Base-by-base conservation (phyloP, 805 yeast genomes). In the Wickerhamomyces hampshirensis region DNA sequence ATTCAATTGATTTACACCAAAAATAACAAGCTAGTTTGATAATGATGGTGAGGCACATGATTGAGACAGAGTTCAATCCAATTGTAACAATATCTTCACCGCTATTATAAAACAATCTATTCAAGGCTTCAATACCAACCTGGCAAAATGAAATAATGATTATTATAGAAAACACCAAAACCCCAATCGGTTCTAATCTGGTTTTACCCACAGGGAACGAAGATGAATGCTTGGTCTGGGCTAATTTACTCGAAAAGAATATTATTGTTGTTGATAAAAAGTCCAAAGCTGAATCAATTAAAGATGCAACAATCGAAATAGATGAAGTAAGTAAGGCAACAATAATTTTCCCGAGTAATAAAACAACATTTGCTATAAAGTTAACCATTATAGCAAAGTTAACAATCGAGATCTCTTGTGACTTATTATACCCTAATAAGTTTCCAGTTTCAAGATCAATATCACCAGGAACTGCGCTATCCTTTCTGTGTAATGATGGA, bases 171-270 rank as follows among this genome's bases (percentile, higher is more conserved):
- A 84, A 84, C 2, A 84, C 76, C 39, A 84, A 65, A 13, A 84
- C 82, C 0, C 94, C 93, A 38, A 84, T 67, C 1, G 94, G 94
- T 52, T 84, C 93, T 26, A 84, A 62, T 42, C 88, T 69, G 26
- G 77, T 68, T 31, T 84, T 65, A 3, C 94, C 94, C 17, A 84
- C 75, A 0, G 94, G 94, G 47, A 73, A 77, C 19, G 60, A 59
- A 35, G 65, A 62, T 68, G 78, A 69, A 49, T 71, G 69, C 9
- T 65, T 58, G 5, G 51, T 58, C 11, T 63, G 60, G 4, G 80
- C 69, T 37, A 71, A 59, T 41, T 61, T 62, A 45, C 83, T 78
- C 35, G 84, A 74, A 31, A 72, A 55, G 60, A 67, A 83, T 33
- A 84, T 84, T 46, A 84, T 84, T 39, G 80, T 62, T 0, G 93